Evolutionary conservation across 129 eudicot species (phyloP).

Genomic region (Flaveria bidentis): DNA sequence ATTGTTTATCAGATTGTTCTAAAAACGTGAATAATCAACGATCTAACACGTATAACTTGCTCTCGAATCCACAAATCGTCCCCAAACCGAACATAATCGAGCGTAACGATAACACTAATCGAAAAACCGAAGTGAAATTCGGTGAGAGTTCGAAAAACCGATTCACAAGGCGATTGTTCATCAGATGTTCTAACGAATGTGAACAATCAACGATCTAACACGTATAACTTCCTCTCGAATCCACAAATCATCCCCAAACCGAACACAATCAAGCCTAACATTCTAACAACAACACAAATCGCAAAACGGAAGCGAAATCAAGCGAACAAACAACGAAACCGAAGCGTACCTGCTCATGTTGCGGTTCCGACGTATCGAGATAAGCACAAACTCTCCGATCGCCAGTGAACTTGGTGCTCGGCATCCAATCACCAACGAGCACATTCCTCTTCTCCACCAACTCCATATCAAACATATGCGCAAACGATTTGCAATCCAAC

Average conservation of each 20-base stretch:
- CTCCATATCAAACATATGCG: conserved; percentile 57
- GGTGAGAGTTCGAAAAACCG: not conserved
- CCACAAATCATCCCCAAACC: not conserved
- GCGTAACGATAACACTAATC: conserved; percentile 8
- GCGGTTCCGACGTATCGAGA: conserved; percentile 63
- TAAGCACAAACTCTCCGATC: conserved; percentile 57
- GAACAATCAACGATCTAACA: not conserved
- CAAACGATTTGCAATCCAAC: conserved; percentile 50
- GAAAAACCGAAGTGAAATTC: conserved; percentile 5
- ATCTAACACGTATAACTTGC: not conserved
- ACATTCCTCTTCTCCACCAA: conserved; percentile 59
- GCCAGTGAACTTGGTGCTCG: conserved; percentile 55
- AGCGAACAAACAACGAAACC: not conserved
- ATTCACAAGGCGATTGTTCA: not conserved
- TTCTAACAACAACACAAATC: conserved; percentile 13
- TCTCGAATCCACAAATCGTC: not conserved
- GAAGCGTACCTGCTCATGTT: conserved; percentile 41
- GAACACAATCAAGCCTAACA: conserved; percentile 2
- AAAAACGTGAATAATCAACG: not conserved
- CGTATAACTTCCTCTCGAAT: not conserved
- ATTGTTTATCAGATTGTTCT: not conserved
- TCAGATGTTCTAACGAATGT: no score
- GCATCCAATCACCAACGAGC: conserved; percentile 63
- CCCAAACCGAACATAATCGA: not conserved
- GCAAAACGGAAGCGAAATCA: conserved; percentile 3